Evolutionary conservation across 805 yeast species (phyloP).

Genomic region (Yamadazyma nakazawae): DNA sequence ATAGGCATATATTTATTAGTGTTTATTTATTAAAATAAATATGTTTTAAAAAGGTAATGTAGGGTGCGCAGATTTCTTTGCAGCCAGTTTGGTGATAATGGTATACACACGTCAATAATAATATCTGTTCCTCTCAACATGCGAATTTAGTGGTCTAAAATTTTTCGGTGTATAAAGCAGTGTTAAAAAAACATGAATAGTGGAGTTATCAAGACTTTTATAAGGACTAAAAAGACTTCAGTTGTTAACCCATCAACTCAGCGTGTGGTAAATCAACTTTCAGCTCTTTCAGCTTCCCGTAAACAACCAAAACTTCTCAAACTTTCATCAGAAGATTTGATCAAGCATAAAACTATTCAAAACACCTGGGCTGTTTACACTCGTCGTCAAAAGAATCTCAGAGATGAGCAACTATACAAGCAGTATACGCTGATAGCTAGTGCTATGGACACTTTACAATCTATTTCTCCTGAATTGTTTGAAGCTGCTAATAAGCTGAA

Average conservation of each 20-base stretch:
- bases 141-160: not conserved
- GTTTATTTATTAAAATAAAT: conserved; percentile 3
- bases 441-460: conserved; percentile 71
- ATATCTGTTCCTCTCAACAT: not conserved
- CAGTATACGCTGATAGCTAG: conserved; percentile 65
- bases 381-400: conserved; percentile 46
- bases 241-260: conserved; percentile 37
- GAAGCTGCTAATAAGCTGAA: conserved; percentile 58
- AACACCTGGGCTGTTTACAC: conserved; percentile 76
- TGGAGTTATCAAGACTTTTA: conserved; percentile 6
- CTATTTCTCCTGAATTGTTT: conserved; percentile 51
- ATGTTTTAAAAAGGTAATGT: not conserved
- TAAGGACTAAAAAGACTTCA: conserved; percentile 30
- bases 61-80: not conserved
- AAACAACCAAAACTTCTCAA: conserved; percentile 83
- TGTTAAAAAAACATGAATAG: not conserved
- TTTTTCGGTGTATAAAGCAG: not conserved
- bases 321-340: conserved; percentile 71
- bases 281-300: conserved; percentile 81
- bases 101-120: not conserved
- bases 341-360: conserved; percentile 79
- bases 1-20: conserved; percentile 4
- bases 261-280: conserved; percentile 53
- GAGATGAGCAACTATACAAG: conserved; percentile 39
- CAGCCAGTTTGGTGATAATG: not conserved